Conservation (phyloP, 805 yeast species). For the Candida verbasci region DNA sequence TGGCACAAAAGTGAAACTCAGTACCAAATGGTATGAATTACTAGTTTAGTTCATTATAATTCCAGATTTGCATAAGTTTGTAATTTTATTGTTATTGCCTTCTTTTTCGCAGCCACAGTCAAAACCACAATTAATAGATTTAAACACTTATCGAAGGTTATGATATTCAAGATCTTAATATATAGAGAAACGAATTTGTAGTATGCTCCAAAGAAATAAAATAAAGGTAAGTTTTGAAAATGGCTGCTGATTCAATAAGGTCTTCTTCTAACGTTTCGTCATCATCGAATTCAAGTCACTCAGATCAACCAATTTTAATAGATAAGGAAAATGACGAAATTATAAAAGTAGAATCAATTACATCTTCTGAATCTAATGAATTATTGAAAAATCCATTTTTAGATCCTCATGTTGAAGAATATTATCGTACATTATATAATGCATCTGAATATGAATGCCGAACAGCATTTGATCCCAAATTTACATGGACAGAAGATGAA, state of each 20-base stretch:
- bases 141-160: too few relatives aligned
- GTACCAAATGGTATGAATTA: too few relatives aligned
- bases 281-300: not conserved
- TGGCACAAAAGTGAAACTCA: too few relatives aligned
- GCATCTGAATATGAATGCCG: conserved; percentile 51
- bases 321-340: conserved; percentile 1
- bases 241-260: not conserved
- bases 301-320: not conserved
- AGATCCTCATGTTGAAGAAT: conserved; percentile 10
- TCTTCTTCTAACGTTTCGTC: not conserved
- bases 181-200: too few relatives aligned
- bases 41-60: too few relatives aligned
- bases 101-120: conserved; percentile 4
- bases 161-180: too few relatives aligned
- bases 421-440: conserved; percentile 14
- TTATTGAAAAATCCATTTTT: conserved; percentile 9
- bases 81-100: not conserved
- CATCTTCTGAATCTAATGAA: conserved; percentile 3
- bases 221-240: too few relatives aligned
- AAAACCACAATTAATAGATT: conserved; percentile 1
- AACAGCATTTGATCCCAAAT: conserved; percentile 51
- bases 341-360: not conserved
- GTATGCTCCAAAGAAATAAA: too few relatives aligned
- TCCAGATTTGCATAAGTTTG: too few relatives aligned
- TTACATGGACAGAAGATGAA: conserved; percentile 49